Percentiles rank a stretch among this genome's conserved stretches.
phyloP scores from a whole-genome alignment of 768 basidiomycete species.

The Tylopilus felleus region DNA sequence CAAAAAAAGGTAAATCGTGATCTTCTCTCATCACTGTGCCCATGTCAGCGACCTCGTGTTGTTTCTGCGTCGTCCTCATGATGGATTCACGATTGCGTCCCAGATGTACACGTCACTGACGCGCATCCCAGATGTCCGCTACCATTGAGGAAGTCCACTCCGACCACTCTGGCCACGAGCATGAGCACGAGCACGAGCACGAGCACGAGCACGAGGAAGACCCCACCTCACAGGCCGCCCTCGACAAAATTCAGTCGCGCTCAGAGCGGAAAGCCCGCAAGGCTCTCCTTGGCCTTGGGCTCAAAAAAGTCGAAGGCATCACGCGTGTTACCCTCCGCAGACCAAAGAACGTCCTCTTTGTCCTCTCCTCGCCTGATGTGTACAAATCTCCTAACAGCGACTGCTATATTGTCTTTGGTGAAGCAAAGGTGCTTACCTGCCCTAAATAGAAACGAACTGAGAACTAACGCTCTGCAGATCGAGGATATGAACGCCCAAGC shows the following conservation, averaged over 20 bases:
- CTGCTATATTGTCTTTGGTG: conserved; percentile 98
- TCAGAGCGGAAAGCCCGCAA: conserved; percentile 95
- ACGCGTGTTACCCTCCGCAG: conserved; percentile 92
- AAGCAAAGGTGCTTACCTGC: conserved; percentile 68
- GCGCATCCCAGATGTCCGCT: conserved; percentile 57
- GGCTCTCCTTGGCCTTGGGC: conserved; percentile 83
- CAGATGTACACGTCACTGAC: conserved; percentile 33
- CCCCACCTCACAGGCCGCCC: conserved; percentile 77
- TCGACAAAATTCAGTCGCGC: conserved; percentile 92
- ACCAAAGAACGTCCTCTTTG: conserved; percentile 95
- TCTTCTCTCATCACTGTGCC: not conserved
- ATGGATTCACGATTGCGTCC: conserved; percentile 29
- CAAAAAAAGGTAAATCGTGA: conserved; percentile 20
- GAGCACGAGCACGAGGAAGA: conserved; percentile 79
- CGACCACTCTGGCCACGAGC: conserved; percentile 73
- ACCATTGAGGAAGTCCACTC: conserved; percentile 77
- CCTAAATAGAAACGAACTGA: not conserved
- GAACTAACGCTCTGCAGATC: conserved; percentile 43
- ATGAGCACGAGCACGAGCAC: too few species aligned
- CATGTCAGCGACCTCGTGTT: not conserved
- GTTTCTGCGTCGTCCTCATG: not conserved
- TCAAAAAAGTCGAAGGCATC: conserved; percentile 91
- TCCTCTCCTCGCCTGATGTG: conserved; percentile 90
- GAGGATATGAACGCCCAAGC: conserved; percentile 86
- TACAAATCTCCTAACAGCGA: conserved; percentile 98